These are phyloP conservation scores for Lipomyces chichibuensis DNA, from an alignment of 805 yeast species.

Conservation along the genomic window DNA sequence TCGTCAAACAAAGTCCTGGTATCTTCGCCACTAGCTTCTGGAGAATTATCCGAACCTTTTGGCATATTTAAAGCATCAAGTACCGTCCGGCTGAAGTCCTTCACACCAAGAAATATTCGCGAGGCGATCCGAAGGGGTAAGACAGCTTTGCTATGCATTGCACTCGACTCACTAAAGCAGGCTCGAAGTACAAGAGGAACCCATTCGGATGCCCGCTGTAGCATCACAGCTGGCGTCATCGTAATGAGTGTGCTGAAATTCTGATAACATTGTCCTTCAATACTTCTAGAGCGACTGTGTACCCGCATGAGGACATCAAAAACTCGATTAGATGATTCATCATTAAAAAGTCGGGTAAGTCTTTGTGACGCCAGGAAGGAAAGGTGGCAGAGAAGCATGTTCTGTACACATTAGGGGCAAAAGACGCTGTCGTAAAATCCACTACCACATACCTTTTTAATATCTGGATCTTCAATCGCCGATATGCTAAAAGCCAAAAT, in stretches of 20 bases:
- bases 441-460: slow-evolving; percentile 18
- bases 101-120: slow-evolving; percentile 11
- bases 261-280: slow-evolving; percentile 20
- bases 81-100: slow-evolving; percentile 13
- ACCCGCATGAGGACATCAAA: slow-evolving; percentile 12
- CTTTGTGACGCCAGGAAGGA: slow-evolving; percentile 21
- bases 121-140: slow-evolving; percentile 12
- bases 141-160: slow-evolving; percentile 22
- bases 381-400: slow-evolving; percentile 16
- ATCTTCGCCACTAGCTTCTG: background rate
- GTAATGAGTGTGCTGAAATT: slow-evolving; percentile 18
- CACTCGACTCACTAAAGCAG: slow-evolving; percentile 17
- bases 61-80: slow-evolving; percentile 9
- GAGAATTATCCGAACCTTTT: background rate
- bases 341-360: slow-evolving; percentile 18
- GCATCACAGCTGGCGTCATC: slow-evolving; percentile 16
- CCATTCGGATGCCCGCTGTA: slow-evolving; percentile 24
- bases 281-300: slow-evolving; percentile 12
- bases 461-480: slow-evolving; percentile 13
- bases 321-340: slow-evolving; percentile 14
- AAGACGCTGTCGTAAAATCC: background rate
- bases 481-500: slow-evolving; percentile 13
- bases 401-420: slow-evolving; percentile 4
- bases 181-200: slow-evolving; percentile 19
- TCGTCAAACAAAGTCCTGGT: slow-evolving; percentile 8